phyloP scores from a whole-genome alignment of 129 eudicot genomes.

The Solidago caesia region DNA sequence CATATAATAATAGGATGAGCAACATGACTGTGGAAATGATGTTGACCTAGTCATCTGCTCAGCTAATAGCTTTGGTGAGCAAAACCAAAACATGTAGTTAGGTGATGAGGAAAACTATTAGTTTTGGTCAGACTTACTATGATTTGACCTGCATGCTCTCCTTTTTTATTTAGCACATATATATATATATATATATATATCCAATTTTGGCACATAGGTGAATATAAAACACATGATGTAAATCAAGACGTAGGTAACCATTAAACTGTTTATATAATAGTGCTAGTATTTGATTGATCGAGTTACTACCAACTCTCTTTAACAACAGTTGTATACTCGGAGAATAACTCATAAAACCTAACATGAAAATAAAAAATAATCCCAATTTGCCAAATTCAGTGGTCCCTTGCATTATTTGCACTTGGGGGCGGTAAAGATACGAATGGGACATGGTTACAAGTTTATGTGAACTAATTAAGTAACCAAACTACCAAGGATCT shows the following conservation, averaged over 20 bases:
- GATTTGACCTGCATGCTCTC: constrained; percentile 2
- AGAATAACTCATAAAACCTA: background rate
- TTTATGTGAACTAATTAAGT: background rate
- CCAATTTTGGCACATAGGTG: background rate
- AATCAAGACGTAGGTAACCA: background rate
- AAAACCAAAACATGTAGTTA: constrained; percentile 1
- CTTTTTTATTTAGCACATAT: background rate
- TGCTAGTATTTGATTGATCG: background rate
- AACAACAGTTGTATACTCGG: no score
- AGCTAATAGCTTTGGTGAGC: constrained; percentile 16
- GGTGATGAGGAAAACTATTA: background rate
- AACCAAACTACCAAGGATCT: background rate
- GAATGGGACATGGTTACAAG: background rate
- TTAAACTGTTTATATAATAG: background rate
- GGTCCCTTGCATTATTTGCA: background rate
- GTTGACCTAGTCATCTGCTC: constrained; percentile 16
- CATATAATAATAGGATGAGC: background rate
- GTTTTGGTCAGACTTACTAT: constrained; percentile 20
- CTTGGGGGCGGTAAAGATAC: background rate
- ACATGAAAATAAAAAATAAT: background rate
- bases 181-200: background rate
- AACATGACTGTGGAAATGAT: background rate
- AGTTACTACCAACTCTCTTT: background rate
- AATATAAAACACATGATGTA: background rate
- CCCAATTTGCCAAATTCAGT: background rate